Evolutionary conservation across 805 yeast genomes (phyloP).

Genomic region (Scheffersomyces coipomensis): DNA sequence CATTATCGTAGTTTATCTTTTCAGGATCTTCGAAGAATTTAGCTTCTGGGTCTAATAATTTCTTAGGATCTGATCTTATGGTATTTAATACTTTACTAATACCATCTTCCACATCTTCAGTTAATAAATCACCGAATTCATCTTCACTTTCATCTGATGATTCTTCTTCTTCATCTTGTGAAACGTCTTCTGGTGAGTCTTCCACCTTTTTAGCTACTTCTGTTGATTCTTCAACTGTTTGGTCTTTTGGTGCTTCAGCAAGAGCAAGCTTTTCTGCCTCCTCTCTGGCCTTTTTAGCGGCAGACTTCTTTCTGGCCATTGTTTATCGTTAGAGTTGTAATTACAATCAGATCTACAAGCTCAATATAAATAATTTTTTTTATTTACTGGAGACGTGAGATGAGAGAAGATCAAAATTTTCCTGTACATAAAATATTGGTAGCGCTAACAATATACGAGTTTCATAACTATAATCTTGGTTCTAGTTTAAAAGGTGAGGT

Average conservation of each 20-base stretch:
- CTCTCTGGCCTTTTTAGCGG: conserved; percentile 65
- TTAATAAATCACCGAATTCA: conserved; percentile 83
- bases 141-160: conserved; percentile 78
- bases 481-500: background rate
- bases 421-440: background rate
- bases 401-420: background rate
- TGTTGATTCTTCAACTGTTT: background rate
- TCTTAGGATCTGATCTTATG: conserved; percentile 63
- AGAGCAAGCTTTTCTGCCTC: conserved; percentile 31
- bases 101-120: conserved; percentile 82
- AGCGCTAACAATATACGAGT: background rate
- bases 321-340: background rate
- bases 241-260: background rate
- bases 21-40: conserved; percentile 74
- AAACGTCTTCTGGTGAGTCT: conserved; percentile 15
- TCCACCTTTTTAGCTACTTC: conserved; percentile 12
- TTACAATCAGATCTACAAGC: too few species aligned
- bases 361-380: background rate
- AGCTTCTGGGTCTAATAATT: conserved; percentile 63
- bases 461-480: background rate
- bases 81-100: conserved; percentile 71
- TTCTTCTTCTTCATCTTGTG: conserved; percentile 22
- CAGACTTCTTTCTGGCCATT: conserved; percentile 89
- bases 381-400: conserved; percentile 1
- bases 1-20: conserved; percentile 13